These are phyloP conservation scores for Botrytis fabae DNA, from an alignment of 2,329 filamentous ascomycete genomes.

Conservation along the genomic window DNA sequence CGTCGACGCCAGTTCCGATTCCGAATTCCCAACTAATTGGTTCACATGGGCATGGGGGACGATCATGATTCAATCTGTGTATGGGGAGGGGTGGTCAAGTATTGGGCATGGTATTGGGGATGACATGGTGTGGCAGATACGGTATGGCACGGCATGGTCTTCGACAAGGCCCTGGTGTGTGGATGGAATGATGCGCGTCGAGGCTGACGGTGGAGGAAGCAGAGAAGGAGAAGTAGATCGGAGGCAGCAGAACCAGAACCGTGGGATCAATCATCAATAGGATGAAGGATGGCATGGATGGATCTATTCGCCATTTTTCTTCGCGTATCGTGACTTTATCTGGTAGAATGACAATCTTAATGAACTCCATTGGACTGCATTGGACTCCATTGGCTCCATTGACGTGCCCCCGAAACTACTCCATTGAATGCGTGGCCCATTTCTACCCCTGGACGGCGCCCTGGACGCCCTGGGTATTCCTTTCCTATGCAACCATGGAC, in stretches of 20 bases:
- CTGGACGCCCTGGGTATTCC: background rate
- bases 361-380: background rate
- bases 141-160: too few relatives aligned
- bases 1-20: background rate
- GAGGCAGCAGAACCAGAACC: background rate
- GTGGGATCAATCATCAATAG: background rate
- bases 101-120: background rate
- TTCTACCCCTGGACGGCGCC: background rate
- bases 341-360: slow-evolving; percentile 4
- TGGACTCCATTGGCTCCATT: background rate
- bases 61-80: background rate
- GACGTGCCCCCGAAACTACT: background rate
- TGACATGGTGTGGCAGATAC: too few relatives aligned
- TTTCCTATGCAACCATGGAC: background rate
- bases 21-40: background rate
- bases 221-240: background rate
- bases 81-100: background rate
- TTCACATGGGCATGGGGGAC: background rate
- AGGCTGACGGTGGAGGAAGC: background rate
- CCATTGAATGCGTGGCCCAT: background rate
- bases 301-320: background rate
- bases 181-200: background rate
- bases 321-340: slow-evolving; percentile 6
- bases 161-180: too few relatives aligned
- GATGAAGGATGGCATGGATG: background rate